Conservation (phyloP, 345 rosid species). For the Eucalyptus regnans region DNA sequence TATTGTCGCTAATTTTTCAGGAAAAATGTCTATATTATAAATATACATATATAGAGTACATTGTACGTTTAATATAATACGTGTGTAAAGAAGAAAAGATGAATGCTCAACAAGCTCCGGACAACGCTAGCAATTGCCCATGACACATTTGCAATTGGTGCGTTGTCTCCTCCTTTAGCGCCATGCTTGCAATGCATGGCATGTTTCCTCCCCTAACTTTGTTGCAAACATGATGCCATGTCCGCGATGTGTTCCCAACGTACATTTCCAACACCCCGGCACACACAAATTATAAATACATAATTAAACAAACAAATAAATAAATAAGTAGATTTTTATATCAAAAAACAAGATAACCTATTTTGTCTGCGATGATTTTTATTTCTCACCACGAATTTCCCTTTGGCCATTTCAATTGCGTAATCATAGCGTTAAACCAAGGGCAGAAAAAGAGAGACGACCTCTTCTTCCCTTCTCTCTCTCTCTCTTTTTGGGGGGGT, state of each 20-base stretch:
- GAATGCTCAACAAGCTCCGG: neutral
- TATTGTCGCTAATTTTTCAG: too few species aligned
- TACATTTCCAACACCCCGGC: neutral
- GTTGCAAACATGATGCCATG: neutral
- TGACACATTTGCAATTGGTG: neutral
- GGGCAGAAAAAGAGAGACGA: neutral
- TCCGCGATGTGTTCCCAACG: neutral
- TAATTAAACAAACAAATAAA: neutral
- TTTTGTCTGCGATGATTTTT: neutral
- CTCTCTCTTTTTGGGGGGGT: neutral
- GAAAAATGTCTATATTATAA: neutral
- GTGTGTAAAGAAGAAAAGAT: neutral
- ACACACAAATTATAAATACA: neutral
- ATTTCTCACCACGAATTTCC: neutral
- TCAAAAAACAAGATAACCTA: neutral
- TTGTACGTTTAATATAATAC: neutral
- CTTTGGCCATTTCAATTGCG: neutral
- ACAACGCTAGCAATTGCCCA: neutral
- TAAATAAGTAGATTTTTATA: neutral
- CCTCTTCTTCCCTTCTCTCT: neutral
- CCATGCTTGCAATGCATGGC: neutral
- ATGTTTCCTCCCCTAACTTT: neutral
- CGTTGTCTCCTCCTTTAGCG: neutral
- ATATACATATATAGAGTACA: too few species aligned
- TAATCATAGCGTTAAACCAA: neutral